Evolutionary conservation across 2,329 filamentous ascomycete genomes (phyloP).

Genomic region (Aspergillus ibericus): DNA sequence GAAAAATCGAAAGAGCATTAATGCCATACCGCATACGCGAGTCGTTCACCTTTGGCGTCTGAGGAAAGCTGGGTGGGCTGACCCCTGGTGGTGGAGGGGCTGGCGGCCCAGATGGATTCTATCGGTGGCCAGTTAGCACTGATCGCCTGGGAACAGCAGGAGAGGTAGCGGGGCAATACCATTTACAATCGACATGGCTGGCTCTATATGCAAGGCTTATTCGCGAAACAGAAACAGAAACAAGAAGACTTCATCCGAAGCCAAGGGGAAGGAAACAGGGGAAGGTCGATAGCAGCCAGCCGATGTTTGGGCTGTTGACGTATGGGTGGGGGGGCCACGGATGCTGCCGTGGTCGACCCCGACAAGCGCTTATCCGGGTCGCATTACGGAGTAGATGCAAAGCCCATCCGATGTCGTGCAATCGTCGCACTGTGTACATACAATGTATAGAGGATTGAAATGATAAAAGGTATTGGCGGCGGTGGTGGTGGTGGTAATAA

Average conservation of each 20-base stretch:
- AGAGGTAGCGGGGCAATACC: constrained; percentile 29
- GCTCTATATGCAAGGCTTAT: constrained; percentile 10
- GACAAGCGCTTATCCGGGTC: neutral
- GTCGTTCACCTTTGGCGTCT: constrained; percentile 84
- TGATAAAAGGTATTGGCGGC: no score
- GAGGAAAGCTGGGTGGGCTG: constrained; percentile 85
- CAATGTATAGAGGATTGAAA: neutral
- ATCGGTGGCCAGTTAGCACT: constrained; percentile 12
- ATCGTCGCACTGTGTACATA: neutral
- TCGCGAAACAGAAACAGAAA: constrained; percentile 6
- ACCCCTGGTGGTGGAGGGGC: constrained; percentile 79
- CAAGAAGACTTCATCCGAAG: neutral
- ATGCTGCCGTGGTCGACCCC: neutral
- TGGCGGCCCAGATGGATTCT: constrained; percentile 79
- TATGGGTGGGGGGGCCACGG: neutral
- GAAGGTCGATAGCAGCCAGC: neutral
- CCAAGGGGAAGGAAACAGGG: neutral
- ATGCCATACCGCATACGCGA: constrained; percentile 77
- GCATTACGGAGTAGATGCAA: neutral
- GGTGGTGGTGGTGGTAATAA: neutral
- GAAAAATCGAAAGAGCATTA: neutral
- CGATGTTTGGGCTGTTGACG: constrained; percentile 9
- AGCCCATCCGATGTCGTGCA: neutral
- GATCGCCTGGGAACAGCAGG: neutral
- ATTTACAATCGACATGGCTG: constrained; percentile 47